Evolutionary conservation across 1,284 basidiomycete species (phyloP), one percentile per base, ranked within the genome.

Genomic region (Melampsora americana): DNA sequence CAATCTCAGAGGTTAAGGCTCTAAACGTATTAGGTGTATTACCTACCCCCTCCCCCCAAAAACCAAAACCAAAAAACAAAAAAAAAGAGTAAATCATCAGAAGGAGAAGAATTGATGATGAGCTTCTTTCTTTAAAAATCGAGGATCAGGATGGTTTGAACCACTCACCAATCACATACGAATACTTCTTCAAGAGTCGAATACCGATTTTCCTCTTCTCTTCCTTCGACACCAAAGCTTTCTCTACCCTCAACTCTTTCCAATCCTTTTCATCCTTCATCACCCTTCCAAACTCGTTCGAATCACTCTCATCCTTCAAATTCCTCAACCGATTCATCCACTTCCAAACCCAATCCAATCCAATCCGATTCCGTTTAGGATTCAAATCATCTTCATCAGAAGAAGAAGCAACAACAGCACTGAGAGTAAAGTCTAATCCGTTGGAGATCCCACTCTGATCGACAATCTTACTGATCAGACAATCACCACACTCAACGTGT

Each of bases 151-250:
- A n/a, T n/a, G n/a, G n/a, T 35, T 35, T 35, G 50, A 53, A 53
- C 18, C 1, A 59, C 26, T 14, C 20, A 74, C 72, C 72, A 16
- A 74, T 26, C 14, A 74, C 72, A 62, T 74, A 74, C 67, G 67
- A 64, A 46, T 74, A 74, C n/a, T 64, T 66, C 42, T 74, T 62
- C 3, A 74, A 23, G 5, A 53, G 23, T 53, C 5, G 5, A 53
- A 53, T 23, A 4, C 50, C 50, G 5, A 53, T 53, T 53, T 20
- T 2, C 14, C 50, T 53, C 16, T 23, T 18, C 50, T 53, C 18
- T 5, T 61, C 35, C 9, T 9, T 5, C 16, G 5, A 4, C 23
- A 20, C 23, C 3, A 4, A 5, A 2, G 4, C 5, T 5, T 16
- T 5, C 18, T 5, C 2, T 5, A 53, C 50, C 50, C 5, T 53